Evolutionary conservation across 176 grass and related monocot genomes (phyloP).

Genomic region (Rhynchospora pubera): DNA sequence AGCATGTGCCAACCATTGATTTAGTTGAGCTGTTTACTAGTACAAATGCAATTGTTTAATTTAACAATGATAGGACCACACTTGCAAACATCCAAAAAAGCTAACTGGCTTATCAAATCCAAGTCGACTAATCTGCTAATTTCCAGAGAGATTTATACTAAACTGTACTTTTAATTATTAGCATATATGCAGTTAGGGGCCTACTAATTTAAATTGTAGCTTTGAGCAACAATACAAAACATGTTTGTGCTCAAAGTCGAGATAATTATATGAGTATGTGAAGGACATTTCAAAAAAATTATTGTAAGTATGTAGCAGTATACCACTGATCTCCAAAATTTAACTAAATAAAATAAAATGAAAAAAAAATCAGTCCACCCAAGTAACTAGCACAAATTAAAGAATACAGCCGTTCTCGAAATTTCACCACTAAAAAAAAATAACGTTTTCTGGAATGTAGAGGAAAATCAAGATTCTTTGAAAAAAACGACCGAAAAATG

Average conservation of each 20-base stretch:
- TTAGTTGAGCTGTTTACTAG: slow-evolving; percentile 1
- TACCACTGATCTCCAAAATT: too few species aligned
- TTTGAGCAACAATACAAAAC: neutral
- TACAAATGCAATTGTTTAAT: neutral
- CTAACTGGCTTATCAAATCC: neutral
- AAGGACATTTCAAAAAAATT: neutral
- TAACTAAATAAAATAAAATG: too few species aligned
- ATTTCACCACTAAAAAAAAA: neutral
- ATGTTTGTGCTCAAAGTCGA: neutral
- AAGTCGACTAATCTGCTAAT: neutral
- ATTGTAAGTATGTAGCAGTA: too few species aligned
- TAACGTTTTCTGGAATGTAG: neutral
- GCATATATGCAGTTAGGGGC: neutral
- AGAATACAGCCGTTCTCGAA: neutral
- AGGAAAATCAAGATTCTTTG: neutral
- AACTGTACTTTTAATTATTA: neutral
- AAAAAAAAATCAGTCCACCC: neutral
- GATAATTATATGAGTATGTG: neutral
- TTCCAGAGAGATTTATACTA: neutral
- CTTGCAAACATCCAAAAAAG: neutral
- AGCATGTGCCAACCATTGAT: neutral
- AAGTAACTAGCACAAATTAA: neutral
- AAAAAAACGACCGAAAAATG: neutral
- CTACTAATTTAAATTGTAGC: neutral
- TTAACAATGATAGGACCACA: neutral